Evolutionary conservation across 2,329 filamentous ascomycete species (phyloP), one percentile per base, ranked within the genome.

Genomic region (Drechslera avenae): DNA sequence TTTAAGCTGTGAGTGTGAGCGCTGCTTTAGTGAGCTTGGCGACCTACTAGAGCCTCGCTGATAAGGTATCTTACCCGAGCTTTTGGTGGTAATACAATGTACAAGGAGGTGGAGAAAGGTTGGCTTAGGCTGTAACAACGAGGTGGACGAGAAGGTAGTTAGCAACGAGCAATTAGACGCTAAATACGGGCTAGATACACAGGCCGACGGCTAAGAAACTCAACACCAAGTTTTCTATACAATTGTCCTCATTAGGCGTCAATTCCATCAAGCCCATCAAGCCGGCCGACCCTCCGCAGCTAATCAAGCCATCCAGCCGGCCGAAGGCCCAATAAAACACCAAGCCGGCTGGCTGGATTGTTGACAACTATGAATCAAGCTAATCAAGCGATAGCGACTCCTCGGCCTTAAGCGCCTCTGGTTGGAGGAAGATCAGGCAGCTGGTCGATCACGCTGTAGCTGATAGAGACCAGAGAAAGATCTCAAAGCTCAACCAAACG

Each of bases 1-100:
- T 2, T n/a, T n/a, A n/a, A n/a, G n/a, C 26, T 50, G 40, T 19
- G 34, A 50, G 23, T 50, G 34, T 44, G 28, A 50, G 40, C 28
- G 35, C 6, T 6, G 45, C 1, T 50, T 50, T 7, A 50, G 47
- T 9, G 34, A 50, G 41, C 30, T 50, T 19, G 41, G 47, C 21
- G 41, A 50, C 19, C 47, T 50, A 5, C 14, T 50, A 26, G 41
- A 45, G 40, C 40, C 41, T 23, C 21, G 21, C 6, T 8, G 21
- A 8, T 7, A 8, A 8, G 9, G 9, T 5, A 23, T 23, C 9
- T 5, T 5, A 23, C 6, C 21, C 9, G 6, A 23, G 9, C 21
- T 23, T 5, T 8, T 23, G 9, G 21, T 8, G 7, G 21, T 8
- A 23, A 23, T 23, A 23, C 21, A 23, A 8, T 23, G 21, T 23